Evolutionary conservation across 2,329 filamentous ascomycete species (phyloP).

Genomic region (Epichloe sibirici): DNA sequence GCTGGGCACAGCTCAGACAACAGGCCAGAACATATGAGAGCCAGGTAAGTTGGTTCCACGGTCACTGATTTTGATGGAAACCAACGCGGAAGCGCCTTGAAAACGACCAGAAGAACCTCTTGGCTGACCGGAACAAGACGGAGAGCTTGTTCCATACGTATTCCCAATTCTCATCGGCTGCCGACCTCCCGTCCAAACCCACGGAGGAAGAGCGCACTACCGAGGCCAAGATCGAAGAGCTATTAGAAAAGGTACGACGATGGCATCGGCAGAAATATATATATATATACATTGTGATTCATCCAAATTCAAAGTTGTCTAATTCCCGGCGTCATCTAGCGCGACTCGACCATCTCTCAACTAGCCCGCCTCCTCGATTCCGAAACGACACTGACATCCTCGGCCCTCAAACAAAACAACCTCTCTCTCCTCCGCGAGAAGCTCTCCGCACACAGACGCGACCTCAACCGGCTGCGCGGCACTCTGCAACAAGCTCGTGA

Average conservation of each 20-base stretch:
- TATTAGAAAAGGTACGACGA: slow-evolving; percentile 55
- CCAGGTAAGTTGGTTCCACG: slow-evolving; percentile 47
- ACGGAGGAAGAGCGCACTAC: slow-evolving; percentile 72
- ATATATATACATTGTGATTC: not conserved
- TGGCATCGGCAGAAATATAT: not conserved
- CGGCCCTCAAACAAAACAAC: slow-evolving; percentile 94
- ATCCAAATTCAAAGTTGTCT: not conserved
- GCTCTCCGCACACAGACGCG: slow-evolving; percentile 72
- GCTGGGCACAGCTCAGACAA: slow-evolving; percentile 91
- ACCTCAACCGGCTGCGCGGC: slow-evolving; percentile 62
- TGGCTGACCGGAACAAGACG: slow-evolving; percentile 48
- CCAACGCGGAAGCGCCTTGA: not conserved
- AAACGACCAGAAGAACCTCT: not conserved
- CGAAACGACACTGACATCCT: slow-evolving; percentile 74
- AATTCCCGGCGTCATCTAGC: slow-evolving; percentile 35
- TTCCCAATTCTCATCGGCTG: slow-evolving; percentile 75
- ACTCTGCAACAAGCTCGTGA: slow-evolving; percentile 69
- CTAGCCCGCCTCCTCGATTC: slow-evolving; percentile 85
- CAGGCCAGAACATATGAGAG: slow-evolving; percentile 81
- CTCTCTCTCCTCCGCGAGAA: slow-evolving; percentile 84
- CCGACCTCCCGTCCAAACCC: slow-evolving; percentile 70
- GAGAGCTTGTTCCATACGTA: slow-evolving; percentile 76
- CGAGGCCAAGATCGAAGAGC: slow-evolving; percentile 70
- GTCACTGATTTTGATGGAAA: not conserved
- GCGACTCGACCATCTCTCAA: slow-evolving; percentile 69